Conservation (phyloP, 1,284 basidiomycete species). For the Apiotrichum gamsii region DNA sequence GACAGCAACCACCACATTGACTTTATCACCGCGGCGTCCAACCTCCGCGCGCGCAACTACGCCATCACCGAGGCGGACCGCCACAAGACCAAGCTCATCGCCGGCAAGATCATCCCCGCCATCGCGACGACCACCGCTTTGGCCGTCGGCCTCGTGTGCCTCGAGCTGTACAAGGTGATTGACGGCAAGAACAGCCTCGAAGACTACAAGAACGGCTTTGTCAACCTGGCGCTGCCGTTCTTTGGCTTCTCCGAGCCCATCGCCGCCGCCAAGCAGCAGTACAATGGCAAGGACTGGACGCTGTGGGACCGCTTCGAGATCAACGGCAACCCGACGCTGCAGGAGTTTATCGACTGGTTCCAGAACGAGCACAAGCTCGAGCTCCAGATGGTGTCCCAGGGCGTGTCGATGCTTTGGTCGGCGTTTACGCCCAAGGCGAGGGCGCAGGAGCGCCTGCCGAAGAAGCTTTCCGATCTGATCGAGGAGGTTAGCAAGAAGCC, state of each 20-base stretch:
- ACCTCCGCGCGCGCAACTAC: constrained; percentile 95
- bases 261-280: constrained; percentile 79
- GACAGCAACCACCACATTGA: constrained; percentile 98
- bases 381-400: constrained; percentile 91
- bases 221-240: constrained; percentile 97
- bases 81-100: constrained; percentile 96
- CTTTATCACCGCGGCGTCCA: constrained; percentile 97
- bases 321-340: constrained; percentile 77
- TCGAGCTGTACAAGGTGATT: constrained; percentile 98
- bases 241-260: constrained; percentile 99
- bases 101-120: constrained; percentile 98
- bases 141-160: constrained; percentile 88
- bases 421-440: constrained; percentile 87
- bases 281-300: constrained; percentile 85
- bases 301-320: constrained; percentile 98
- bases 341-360: constrained; percentile 83
- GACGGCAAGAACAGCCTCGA: constrained; percentile 91
- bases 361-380: constrained; percentile 76
- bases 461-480: constrained; percentile 86
- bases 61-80: constrained; percentile 80
- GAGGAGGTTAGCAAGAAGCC: constrained; percentile 92
- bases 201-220: constrained; percentile 96
- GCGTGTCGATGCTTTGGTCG: constrained; percentile 97
- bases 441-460: constrained; percentile 76
- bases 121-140: constrained; percentile 97